Evolutionary conservation across 2,329 filamentous ascomycete genomes (phyloP).

Genomic region (Mycogone perniciosa): DNA sequence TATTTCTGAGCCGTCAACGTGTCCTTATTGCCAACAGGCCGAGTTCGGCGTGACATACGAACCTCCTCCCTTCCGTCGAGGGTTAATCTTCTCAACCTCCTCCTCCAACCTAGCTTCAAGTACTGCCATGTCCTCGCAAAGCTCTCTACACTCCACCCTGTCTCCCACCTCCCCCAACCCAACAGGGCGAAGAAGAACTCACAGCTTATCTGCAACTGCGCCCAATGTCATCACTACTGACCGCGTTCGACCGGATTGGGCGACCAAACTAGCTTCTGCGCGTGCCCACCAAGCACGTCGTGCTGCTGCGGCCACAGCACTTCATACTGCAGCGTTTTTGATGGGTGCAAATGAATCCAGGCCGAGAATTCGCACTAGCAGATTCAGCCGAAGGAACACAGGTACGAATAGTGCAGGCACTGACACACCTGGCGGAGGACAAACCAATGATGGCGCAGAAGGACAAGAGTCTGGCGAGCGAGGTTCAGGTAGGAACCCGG

Average conservation of each 20-base stretch:
- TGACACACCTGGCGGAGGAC: constrained; percentile 22
- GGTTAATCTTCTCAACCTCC: constrained; percentile 61
- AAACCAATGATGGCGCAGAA: constrained; percentile 17
- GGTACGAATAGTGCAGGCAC: constrained; percentile 31
- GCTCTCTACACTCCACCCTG: constrained; percentile 61
- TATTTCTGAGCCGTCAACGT: constrained; percentile 84
- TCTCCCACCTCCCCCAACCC: constrained; percentile 34
- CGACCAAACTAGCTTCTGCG: constrained; percentile 78
- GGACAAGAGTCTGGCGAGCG: constrained; percentile 20
- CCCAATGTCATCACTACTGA: constrained; percentile 89
- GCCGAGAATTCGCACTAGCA: constrained; percentile 38
- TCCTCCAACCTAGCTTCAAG: constrained; percentile 35
- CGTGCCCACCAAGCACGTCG: constrained; percentile 78
- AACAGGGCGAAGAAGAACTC: constrained; percentile 40
- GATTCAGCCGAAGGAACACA: constrained; percentile 52
- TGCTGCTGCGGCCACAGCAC: constrained; percentile 84
- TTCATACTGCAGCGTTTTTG: constrained; percentile 91
- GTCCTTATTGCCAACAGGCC: constrained; percentile 89
- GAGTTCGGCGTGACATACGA: constrained; percentile 97
- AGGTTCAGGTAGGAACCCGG: constrained; percentile 17
- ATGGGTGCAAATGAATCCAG: constrained; percentile 59
- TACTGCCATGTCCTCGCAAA: constrained; percentile 80
- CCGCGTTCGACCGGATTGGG: constrained; percentile 88
- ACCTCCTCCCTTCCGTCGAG: constrained; percentile 79
- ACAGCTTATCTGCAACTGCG: constrained; percentile 71